Evolutionary conservation across 139 green algal genomes (phyloP), one percentile per base, ranked within the genome.

Genomic region (Micromonas pusilla): DNA sequence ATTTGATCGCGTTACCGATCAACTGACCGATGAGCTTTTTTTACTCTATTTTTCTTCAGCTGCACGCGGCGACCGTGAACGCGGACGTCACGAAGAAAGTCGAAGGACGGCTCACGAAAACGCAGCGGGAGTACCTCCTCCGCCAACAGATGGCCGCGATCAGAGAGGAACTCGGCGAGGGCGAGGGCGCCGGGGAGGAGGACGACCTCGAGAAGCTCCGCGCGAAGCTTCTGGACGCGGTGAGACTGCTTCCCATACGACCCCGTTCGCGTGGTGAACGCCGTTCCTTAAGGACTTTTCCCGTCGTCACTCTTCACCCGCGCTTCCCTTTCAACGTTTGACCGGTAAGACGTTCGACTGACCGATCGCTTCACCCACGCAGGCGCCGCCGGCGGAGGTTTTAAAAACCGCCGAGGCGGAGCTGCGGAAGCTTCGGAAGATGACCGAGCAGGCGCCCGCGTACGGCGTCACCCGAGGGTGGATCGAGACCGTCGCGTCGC

Each of bases 401-500:
- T 9, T 33, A 9, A 33, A 70, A 16, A 6, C 9, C 9, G 63
- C 30, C 28, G 19, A 13, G 63, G 13, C 9, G 30, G 63, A 70
- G 63, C 63, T 70, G 9, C 63, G 63, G 9, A 70, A 70, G 63
- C 63, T 70, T 6, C 63, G 63, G 63, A 33, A 36, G 63, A 39
- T 39, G 28, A 70, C 28, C 6, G 63, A 70, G 19, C 63, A 70
- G 63, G 28, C 28, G 63, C 63, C 63, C 6, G 63, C 28, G 63
- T 70, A 70, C 30, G 30, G 63, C 9, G 9, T 16, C 13, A 66
- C 87, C 2, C 84, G 87, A 16, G 64, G 82, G 3, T 93, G 90
- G 65, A 53, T 94, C 37, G 90, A 94, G 79, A 79, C 87, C 21
- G 77, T 94, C 3, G 84, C 87, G 1, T 86, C 90, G 37, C 82